A percentile compares a stretch with the other conserved stretches of the same genome.
These are phyloP conservation scores for Penicillium bialowiezense DNA, from an alignment of 495 filamentous ascomycete genomes.

Conservation along the genomic window DNA sequence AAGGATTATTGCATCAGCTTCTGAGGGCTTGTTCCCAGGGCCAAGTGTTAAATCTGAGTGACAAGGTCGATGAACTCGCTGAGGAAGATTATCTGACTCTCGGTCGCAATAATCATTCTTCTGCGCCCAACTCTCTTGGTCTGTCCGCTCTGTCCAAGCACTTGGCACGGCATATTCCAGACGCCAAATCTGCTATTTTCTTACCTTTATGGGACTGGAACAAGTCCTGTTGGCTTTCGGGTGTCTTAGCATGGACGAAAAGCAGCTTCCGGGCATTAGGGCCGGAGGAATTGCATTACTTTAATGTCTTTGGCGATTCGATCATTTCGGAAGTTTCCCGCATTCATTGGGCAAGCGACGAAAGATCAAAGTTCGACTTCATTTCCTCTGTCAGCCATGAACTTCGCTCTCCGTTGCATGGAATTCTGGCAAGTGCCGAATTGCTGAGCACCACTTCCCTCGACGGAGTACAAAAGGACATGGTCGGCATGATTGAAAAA, in stretches of 20 bases:
- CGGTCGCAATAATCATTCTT: neutral
- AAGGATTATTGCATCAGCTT: constrained; percentile 25
- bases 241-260: constrained; percentile 54
- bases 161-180: constrained; percentile 34
- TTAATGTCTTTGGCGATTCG: constrained; percentile 58
- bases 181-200: constrained; percentile 53
- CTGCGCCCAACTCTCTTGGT: neutral
- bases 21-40: constrained; percentile 29
- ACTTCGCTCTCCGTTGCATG: constrained; percentile 67
- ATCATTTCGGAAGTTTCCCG: constrained; percentile 60
- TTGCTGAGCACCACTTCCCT: constrained; percentile 58
- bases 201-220: constrained; percentile 62
- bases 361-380: constrained; percentile 64
- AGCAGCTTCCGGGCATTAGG: constrained; percentile 40
- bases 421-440: constrained; percentile 63
- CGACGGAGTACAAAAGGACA: constrained; percentile 51
- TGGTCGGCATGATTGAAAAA: constrained; percentile 60
- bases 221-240: constrained; percentile 61
- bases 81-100: constrained; percentile 5
- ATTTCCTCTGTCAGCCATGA: constrained; percentile 74
- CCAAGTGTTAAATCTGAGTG: constrained; percentile 26
- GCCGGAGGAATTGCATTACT: constrained; percentile 49
- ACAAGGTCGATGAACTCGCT: neutral
- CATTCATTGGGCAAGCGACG: constrained; percentile 43
- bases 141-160: constrained; percentile 5